Conservation (phyloP, 2,329 filamentous ascomycete species). For the Nannizziopsis arthrosporioides region DNA sequence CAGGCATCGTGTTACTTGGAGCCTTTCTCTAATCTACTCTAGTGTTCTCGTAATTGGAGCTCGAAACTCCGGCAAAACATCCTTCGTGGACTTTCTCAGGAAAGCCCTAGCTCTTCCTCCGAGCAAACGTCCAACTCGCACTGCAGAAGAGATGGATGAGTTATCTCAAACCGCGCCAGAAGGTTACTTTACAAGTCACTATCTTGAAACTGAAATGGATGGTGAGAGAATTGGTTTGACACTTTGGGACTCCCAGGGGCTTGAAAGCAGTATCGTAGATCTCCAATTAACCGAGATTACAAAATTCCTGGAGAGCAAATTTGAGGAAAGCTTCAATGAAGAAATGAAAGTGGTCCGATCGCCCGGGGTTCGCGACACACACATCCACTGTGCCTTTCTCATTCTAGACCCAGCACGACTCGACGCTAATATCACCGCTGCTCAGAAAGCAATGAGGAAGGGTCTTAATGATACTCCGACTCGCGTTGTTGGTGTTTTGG, state of each 20-base stretch:
- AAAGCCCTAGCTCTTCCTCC: conserved; percentile 70
- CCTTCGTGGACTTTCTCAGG: conserved; percentile 91
- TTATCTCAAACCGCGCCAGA: conserved; percentile 44
- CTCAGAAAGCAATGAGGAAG: conserved; percentile 47
- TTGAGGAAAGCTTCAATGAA: conserved; percentile 92
- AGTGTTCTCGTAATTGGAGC: conserved; percentile 87
- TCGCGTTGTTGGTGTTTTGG: conserved; percentile 53
- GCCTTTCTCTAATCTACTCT: not conserved
- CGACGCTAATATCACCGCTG: conserved; percentile 65
- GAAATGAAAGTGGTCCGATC: conserved; percentile 96
- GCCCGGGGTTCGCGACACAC: conserved; percentile 85
- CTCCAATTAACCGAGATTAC: conserved; percentile 86
- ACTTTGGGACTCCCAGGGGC: conserved; percentile 88
- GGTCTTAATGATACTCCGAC: conserved; percentile 37
- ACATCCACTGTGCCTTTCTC: conserved; percentile 92
- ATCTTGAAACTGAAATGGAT: conserved; percentile 89
- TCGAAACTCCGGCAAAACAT: conserved; percentile 82
- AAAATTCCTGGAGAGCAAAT: conserved; percentile 90
- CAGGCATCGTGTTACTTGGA: not conserved
- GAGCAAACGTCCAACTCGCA: conserved; percentile 54
- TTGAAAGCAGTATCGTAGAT: conserved; percentile 92
- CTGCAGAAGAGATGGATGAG: conserved; percentile 47
- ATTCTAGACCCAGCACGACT: conserved; percentile 78
- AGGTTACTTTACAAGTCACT: conserved; percentile 70
- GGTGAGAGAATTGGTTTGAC: conserved; percentile 84